Evolutionary conservation across 441 rosid species (phyloP), one percentile per base, ranked within the genome.

Genomic region (Biscutella laevigata): DNA sequence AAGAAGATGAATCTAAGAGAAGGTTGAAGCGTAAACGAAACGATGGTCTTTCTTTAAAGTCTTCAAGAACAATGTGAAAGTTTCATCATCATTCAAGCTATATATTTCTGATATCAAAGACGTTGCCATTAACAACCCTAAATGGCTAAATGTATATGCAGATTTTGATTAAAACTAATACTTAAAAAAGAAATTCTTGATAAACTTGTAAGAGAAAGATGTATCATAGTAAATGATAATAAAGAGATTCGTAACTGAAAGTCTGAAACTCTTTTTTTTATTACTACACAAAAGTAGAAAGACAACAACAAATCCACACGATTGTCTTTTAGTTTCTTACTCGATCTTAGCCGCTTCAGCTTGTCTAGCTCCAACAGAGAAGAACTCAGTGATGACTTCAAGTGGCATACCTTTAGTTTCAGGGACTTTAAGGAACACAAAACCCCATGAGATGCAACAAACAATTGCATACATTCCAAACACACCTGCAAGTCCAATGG

Each of bases 331-430:
- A 15, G 47, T 50, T n/a, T 50, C 63, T 78, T 71, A 80, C 49
- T 80, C 57, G 56, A 19, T 29, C 78, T 64, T 84, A 16, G 68
- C 71, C 21, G 75, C 81, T 54, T 64, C 78, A 24, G 72, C 84
- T 68, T 74, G 94, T 72, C 71, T 83, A 2, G 95, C 97, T 32
- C 97, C 99, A 15, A 92, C 71, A 6, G 92, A 69, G 44, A 92
- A 86, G 82, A 92, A 86, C 71, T 92, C 97, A 0, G 89, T 72
- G 32, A 94, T 86, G 53, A 92, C 97, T 78, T 88, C 99, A 22
- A 91, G 91, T 3, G 99, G 99, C 99, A 94, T 88, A 39, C 97
- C 99, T 71, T 88, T 94, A 46, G 99, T 88, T 76, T 88, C 99
- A 0, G 99, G 97, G 29, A 94, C 97, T 71, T 94, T 81, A 50